Base-by-base conservation (phyloP, 2,329 filamentous ascomycete species). In the Aspergillus costaricaensis region DNA sequence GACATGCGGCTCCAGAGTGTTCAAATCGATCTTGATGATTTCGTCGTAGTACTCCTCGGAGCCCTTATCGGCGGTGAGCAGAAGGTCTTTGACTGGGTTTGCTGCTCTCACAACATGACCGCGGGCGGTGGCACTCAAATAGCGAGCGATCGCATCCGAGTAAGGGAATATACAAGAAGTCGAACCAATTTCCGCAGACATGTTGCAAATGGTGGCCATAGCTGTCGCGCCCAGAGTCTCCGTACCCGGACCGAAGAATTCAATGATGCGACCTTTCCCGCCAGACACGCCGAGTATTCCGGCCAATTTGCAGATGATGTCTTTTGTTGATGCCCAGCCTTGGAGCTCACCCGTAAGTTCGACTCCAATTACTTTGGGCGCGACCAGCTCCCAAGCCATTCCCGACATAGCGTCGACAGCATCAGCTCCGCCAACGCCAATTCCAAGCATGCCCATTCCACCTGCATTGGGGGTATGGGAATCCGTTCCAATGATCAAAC, bases 371-470 rank as follows among this genome's bases (percentile, higher is more conserved):
- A 67, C 61, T n/a, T 65, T 96, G 64, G 94, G 93, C 60, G 93
- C 92, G 85, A 96, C 96, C 69, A 97, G 82, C 79, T 97, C 93
- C 93, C 94, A 97, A 60, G 92, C 92, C 68, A 96, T 87, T 78
- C 91, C 89, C 72, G 92, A 91, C 92, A 97, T 96, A 70, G 96
- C 93, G 80, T 97, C 94, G 71, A 97, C 94, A 59, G 93, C 93
- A 80, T 97, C 94, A 74, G 93, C 93, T 85, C 93, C 93, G 81
- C 93, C 93, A 65, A 96, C 93, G 86, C 92, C 93, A 74, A 97
- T 96, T 59, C 91, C 90, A 70, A 85, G 86, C 91, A 96, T 96
- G 76, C 92, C 92, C 60, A 97, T 88, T 85, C 93, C 92, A 82
- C 93, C 93, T 72, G 88, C 93, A 76, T 97, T 97, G 72, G 92